Percentiles rank a stretch among this genome's conserved stretches.
Conservation (phyloP, 1,284 basidiomycete genomes). For the Tilletia setariae region DNA sequence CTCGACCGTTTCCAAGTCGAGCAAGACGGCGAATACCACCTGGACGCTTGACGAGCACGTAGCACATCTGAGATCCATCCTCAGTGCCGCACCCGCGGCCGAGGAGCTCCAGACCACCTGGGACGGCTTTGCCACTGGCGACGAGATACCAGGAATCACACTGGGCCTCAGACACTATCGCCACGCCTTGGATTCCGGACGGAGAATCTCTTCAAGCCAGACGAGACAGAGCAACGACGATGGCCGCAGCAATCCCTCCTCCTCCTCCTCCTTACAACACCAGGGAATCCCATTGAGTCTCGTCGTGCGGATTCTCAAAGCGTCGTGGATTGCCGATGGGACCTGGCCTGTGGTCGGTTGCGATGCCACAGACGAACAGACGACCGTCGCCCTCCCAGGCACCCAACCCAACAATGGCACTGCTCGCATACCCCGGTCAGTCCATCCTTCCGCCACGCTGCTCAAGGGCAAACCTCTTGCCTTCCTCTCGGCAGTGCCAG, state of each 20-base stretch:
- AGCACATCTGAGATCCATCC: not conserved
- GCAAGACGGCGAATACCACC: not conserved
- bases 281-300: not conserved
- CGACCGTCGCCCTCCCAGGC: not conserved
- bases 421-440: not conserved
- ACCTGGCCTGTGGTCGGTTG: not conserved
- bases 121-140: not conserved
- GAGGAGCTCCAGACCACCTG: slow-evolving; percentile 12
- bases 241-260: not conserved
- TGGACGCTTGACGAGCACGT: slow-evolving; percentile 11
- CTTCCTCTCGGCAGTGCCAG: not conserved
- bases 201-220: not conserved
- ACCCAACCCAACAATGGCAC: not conserved
- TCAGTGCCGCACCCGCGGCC: not conserved
- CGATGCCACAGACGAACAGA: not conserved
- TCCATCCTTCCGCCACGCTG: not conserved
- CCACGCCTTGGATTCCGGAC: slow-evolving; percentile 4
- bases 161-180: slow-evolving; percentile 5
- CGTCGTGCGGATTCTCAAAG: slow-evolving; percentile 12
- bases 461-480: not conserved
- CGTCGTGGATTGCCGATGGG: slow-evolving; percentile 2
- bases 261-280: not conserved
- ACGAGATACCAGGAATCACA: not conserved
- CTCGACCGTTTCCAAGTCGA: not conserved
- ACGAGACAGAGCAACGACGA: not conserved